Conservation (phyloP, 2,329 filamentous ascomycete species). For the Cercospora sesami region DNA sequence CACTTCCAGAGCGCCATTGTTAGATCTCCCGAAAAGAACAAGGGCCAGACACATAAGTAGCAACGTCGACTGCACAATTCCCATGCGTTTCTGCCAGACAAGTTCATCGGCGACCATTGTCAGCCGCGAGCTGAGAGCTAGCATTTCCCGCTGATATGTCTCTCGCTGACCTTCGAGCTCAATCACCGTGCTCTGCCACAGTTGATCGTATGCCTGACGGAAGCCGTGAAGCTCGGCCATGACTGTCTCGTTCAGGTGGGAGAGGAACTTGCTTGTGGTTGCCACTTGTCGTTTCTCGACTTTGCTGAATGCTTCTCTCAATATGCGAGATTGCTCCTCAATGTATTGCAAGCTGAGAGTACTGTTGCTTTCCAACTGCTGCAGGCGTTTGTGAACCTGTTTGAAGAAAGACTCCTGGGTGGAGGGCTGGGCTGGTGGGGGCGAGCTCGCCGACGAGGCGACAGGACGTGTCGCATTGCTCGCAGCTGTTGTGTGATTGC, state of each 20-base stretch:
- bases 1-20: slow-evolving; percentile 41
- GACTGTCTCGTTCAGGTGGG: slow-evolving; percentile 83
- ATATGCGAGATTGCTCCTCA: slow-evolving; percentile 87
- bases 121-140: slow-evolving; percentile 76
- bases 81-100: slow-evolving; percentile 80
- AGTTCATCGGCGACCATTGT: slow-evolving; percentile 93
- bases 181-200: slow-evolving; percentile 93
- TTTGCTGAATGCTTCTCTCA: slow-evolving; percentile 81
- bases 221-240: slow-evolving; percentile 75
- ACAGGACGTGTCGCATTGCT: slow-evolving; percentile 13
- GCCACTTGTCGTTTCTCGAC: slow-evolving; percentile 83
- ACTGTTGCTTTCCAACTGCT: slow-evolving; percentile 87
- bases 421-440: slow-evolving; percentile 62
- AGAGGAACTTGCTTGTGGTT: slow-evolving; percentile 80
- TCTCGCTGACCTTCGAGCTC: slow-evolving; percentile 87
- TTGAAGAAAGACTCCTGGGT: slow-evolving; percentile 99
- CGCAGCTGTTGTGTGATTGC: slow-evolving; percentile 6
- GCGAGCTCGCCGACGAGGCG: slow-evolving; percentile 17
- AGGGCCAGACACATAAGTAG: slow-evolving; percentile 83
- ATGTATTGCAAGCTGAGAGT: slow-evolving; percentile 94
- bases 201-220: slow-evolving; percentile 85
- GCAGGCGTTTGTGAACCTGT: slow-evolving; percentile 86
- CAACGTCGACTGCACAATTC: slow-evolving; percentile 84
- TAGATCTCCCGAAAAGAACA: slow-evolving; percentile 67
- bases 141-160: slow-evolving; percentile 77